Percentiles rank a stretch among this genome's conserved stretches.
Evolutionary conservation across 1,139 yeast genomes (phyloP).

Genomic region (Sporopachydermia cereana): DNA sequence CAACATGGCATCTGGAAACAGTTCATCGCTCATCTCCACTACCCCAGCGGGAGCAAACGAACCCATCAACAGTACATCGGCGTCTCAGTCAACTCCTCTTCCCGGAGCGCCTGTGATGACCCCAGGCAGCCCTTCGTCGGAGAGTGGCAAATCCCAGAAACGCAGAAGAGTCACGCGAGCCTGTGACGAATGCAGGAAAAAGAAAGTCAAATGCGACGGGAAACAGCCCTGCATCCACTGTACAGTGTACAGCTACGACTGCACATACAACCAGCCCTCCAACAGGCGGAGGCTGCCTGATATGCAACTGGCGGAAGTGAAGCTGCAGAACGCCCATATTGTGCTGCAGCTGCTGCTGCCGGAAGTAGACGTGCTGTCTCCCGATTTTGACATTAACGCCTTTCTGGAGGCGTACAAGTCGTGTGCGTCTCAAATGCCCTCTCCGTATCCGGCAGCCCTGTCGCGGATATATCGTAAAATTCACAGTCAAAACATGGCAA

Average conservation of each 20-base stretch:
- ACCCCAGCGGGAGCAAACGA: too few relatives aligned
- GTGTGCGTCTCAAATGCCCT: slow-evolving; percentile 13
- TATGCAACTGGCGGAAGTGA: slow-evolving; percentile 24
- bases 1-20: too few relatives aligned
- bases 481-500: background rate
- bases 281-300: slow-evolving; percentile 38
- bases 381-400: slow-evolving; percentile 36
- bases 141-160: slow-evolving; percentile 25
- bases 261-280: slow-evolving; percentile 71
- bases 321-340: slow-evolving; percentile 25
- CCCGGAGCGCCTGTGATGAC: background rate
- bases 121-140: background rate
- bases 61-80: too few relatives aligned
- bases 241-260: slow-evolving; percentile 72
- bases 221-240: slow-evolving; percentile 81
- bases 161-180: slow-evolving; percentile 76
- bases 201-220: slow-evolving; percentile 84
- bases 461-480: background rate
- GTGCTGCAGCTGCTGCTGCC: slow-evolving; percentile 36
- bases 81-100: too few relatives aligned
- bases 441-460: background rate
- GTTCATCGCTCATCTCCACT: too few relatives aligned
- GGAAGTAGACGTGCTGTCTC: slow-evolving; percentile 36
- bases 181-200: slow-evolving; percentile 67
- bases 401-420: slow-evolving; percentile 19